Percentiles rank a stretch among this genome's conserved stretches.
These are phyloP conservation scores for Saturnispora kantuleensis DNA, from an alignment of 805 yeast species.

Conservation along the genomic window DNA sequence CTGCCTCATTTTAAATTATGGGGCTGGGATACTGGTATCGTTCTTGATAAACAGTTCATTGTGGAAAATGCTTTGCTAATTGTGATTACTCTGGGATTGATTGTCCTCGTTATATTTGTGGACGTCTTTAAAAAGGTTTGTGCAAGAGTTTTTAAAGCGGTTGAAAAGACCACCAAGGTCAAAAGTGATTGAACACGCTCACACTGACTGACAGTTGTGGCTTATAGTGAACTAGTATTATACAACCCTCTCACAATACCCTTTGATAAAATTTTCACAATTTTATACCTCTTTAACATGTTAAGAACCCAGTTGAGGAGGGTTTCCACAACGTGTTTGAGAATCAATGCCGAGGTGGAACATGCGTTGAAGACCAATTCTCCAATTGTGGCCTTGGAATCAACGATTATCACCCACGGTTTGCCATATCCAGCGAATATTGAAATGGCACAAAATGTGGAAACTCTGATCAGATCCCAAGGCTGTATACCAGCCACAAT, in stretches of 20 bases:
- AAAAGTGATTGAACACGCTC: not conserved
- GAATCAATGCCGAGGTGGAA: constrained; percentile 37
- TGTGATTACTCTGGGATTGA: constrained; percentile 4
- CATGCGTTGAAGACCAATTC: constrained; percentile 46
- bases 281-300: not conserved
- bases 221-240: too few species aligned
- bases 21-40: constrained; percentile 4
- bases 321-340: constrained; percentile 1
- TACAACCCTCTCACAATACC: too few species aligned
- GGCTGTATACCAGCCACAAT: constrained; percentile 83
- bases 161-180: not conserved
- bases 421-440: constrained; percentile 72
- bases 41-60: constrained; percentile 35
- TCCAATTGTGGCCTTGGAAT: constrained; percentile 78
- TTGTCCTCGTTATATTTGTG: constrained; percentile 9
- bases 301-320: not conserved
- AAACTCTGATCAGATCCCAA: constrained; percentile 41
- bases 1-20: not conserved
- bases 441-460: constrained; percentile 63
- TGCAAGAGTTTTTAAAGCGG: not conserved
- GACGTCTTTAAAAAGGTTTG: constrained; percentile 9
- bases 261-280: too few species aligned
- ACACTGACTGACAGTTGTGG: not conserved
- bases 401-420: constrained; percentile 86
- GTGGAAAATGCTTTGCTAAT: constrained; percentile 41